A percentile compares a stretch with the other conserved stretches of the same genome.
Conservation (phyloP, 2,329 filamentous ascomycete species). For the Pseudogymnoascus sp. region DNA sequence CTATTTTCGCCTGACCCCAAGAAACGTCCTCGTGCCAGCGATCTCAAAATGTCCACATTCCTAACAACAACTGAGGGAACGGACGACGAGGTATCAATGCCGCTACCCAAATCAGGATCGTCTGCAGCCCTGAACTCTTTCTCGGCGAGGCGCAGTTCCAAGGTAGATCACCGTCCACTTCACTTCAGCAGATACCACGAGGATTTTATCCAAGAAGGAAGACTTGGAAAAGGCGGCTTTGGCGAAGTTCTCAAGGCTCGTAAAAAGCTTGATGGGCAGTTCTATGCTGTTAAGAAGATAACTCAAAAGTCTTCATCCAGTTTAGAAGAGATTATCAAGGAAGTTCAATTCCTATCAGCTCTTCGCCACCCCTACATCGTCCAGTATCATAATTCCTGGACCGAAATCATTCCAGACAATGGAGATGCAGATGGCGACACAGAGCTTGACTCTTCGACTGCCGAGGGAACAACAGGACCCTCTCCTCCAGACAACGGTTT, state of each 20-base stretch:
- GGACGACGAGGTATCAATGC: conserved; percentile 30
- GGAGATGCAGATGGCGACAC: conserved; percentile 51
- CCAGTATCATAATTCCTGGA: conserved; percentile 92
- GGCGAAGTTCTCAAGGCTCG: conserved; percentile 93
- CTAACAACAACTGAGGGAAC: conserved; percentile 3
- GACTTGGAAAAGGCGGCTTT: conserved; percentile 88
- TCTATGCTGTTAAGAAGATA: conserved; percentile 97
- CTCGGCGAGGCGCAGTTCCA: conserved; percentile 18
- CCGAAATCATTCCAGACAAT: conserved; percentile 60
- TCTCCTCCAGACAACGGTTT: conserved; percentile 22
- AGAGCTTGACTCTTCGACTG: conserved; percentile 37
- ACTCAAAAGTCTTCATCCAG: conserved; percentile 71
- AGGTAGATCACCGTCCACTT: conserved; percentile 2
- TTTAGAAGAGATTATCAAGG: conserved; percentile 74
- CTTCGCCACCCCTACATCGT: conserved; percentile 85
- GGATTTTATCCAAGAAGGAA: conserved; percentile 85
- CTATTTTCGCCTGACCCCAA: conserved; percentile 82
- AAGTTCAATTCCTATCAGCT: conserved; percentile 83
- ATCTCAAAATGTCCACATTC: conserved; percentile 4
- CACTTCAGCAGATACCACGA: conserved; percentile 58
- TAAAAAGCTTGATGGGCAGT: conserved; percentile 86
- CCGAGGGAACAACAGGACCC: conserved; percentile 21
- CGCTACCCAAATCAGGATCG: conserved; percentile 50
- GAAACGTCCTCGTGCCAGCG: conserved; percentile 75
- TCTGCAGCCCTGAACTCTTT: conserved; percentile 42